Conservation (phyloP, 495 filamentous ascomycete genomes). For the Penicillium pulvis region DNA sequence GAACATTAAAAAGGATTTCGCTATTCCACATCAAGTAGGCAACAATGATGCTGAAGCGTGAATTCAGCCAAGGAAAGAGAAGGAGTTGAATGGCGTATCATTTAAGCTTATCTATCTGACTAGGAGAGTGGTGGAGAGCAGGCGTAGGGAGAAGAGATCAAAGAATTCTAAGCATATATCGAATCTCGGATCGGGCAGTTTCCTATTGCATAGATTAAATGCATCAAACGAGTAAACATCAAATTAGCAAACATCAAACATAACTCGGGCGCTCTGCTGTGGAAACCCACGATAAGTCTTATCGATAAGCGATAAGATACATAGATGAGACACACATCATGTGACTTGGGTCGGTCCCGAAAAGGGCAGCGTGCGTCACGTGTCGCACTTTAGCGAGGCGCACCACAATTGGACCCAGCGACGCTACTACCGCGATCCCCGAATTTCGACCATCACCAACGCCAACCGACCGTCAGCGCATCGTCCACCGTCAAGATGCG, state of each 20-base stretch:
- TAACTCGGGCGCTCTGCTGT: not conserved
- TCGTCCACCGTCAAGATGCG: slow-evolving; percentile 75
- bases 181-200: too few relatives aligned
- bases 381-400: slow-evolving; percentile 52
- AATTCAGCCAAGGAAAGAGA: too few relatives aligned
- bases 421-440: slow-evolving; percentile 41
- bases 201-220: too few relatives aligned
- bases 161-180: too few relatives aligned
- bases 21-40: too few relatives aligned
- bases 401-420: slow-evolving; percentile 52
- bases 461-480: slow-evolving; percentile 54
- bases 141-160: too few relatives aligned
- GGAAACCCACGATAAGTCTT: not conserved
- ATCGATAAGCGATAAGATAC: slow-evolving; percentile 3
- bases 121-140: too few relatives aligned
- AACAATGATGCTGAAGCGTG: too few relatives aligned
- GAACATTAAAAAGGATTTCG: too few relatives aligned
- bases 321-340: slow-evolving; percentile 1
- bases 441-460: slow-evolving; percentile 53
- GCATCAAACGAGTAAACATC: too few relatives aligned
- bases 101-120: too few relatives aligned
- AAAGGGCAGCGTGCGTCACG: slow-evolving; percentile 50
- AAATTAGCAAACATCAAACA: not conserved
- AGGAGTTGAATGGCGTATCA: too few relatives aligned
- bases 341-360: slow-evolving; percentile 24